These are phyloP conservation scores for Metschnikowia dekortorum DNA, from an alignment of 805 yeast species.

Conservation along the genomic window DNA sequence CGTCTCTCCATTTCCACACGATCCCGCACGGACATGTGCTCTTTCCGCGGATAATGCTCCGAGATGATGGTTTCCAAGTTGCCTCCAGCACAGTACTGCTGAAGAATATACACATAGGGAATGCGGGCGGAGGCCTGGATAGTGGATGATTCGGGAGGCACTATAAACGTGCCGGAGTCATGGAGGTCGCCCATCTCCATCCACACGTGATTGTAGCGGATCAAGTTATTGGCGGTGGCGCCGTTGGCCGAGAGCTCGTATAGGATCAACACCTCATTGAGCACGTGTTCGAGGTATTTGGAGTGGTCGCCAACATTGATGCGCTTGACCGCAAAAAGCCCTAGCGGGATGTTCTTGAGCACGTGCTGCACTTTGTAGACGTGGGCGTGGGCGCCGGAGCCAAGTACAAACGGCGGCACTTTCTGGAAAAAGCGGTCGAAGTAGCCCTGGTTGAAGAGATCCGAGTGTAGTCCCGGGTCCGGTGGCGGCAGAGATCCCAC, in stretches of 20 bases:
- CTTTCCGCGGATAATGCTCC: conserved; percentile 21
- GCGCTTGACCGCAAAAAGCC: conserved; percentile 79
- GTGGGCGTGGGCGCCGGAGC: conserved; percentile 81
- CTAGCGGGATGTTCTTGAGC: conserved; percentile 66
- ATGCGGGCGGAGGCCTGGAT: conserved; percentile 18
- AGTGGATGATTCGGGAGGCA: conserved; percentile 9
- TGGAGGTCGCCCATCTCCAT: conserved; percentile 59
- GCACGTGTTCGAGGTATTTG: conserved; percentile 61
- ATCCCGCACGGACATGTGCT: conserved; percentile 23
- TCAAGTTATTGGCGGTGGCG: conserved; percentile 53
- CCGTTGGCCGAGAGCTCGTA: conserved; percentile 45
- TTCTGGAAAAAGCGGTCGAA: conserved; percentile 66
- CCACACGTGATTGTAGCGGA: conserved; percentile 91
- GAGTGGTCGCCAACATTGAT: conserved; percentile 78
- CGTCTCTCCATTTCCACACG: conserved; percentile 25
- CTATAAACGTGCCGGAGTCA: conserved; percentile 37
- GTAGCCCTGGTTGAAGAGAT: conserved; percentile 77
- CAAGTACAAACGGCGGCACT: conserved; percentile 50
- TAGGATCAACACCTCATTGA: conserved; percentile 73
- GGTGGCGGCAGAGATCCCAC: background rate
- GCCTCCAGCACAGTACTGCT: conserved; percentile 88
- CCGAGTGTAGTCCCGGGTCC: conserved; percentile 38
- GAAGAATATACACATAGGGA: conserved; percentile 76
- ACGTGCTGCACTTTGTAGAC: conserved; percentile 81
- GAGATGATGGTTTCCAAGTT: conserved; percentile 62